Conservation (phyloP, 345 rosid genomes). For the Anastatica hierochuntica region DNA sequence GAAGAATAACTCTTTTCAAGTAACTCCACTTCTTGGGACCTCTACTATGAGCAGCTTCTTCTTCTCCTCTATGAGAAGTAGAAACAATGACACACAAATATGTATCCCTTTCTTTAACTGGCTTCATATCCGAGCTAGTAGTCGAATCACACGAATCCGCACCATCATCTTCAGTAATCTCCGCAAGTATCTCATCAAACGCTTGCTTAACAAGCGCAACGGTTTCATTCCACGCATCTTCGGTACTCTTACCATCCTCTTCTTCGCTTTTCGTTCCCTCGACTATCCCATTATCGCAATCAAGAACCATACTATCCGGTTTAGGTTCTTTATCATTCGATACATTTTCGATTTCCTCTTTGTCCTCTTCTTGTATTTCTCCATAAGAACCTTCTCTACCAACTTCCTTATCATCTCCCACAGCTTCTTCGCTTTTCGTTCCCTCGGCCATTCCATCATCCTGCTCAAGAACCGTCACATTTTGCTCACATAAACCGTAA, state of each 20-base stretch:
- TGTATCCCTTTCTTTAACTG: slow-evolving; percentile 20
- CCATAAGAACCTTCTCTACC: neutral
- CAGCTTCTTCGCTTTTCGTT: neutral
- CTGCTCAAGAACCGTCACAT: too few relatives aligned
- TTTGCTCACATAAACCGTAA: too few relatives aligned
- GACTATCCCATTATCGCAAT: neutral
- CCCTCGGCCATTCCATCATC: neutral
- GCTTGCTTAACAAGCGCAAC: slow-evolving; percentile 71
- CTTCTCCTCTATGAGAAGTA: slow-evolving; percentile 11
- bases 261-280: neutral
- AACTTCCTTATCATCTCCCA: neutral
- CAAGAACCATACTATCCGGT: slow-evolving; percentile 10
- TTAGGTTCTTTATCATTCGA: slow-evolving; percentile 17
- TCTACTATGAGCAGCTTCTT: slow-evolving; percentile 23
- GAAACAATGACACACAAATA: slow-evolving; percentile 23
- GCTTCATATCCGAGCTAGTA: slow-evolving; percentile 11
- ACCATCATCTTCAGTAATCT: slow-evolving; percentile 40
- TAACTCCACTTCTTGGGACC: slow-evolving; percentile 64
- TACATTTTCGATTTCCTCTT: neutral
- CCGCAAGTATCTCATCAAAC: slow-evolving; percentile 64
- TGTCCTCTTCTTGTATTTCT: slow-evolving; percentile 4
- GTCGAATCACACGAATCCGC: slow-evolving; percentile 18
- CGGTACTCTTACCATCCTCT: slow-evolving; percentile 7
- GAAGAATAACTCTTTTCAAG: slow-evolving; percentile 58
- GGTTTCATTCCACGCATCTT: slow-evolving; percentile 34